Evolutionary conservation across 192 early-diverging fungal species (phyloP).

Genomic region (Cladochytrium replicatum): DNA sequence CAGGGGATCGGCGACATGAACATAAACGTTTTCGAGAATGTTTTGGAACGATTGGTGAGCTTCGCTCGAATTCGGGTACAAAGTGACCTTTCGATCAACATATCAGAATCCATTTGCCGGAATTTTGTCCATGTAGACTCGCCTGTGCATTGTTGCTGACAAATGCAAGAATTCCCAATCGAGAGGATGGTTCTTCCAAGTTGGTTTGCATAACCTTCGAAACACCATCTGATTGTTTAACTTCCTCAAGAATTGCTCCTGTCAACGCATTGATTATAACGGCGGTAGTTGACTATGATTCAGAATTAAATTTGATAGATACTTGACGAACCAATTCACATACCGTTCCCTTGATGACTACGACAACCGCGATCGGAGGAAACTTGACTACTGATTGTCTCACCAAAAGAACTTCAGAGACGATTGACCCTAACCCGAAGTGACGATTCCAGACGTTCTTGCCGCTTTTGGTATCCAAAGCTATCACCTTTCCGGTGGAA

Average conservation of each 20-base stretch:
- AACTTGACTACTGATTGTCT: constrained; percentile 53
- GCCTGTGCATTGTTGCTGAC: constrained; percentile 19
- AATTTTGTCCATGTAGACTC: too few relatives aligned
- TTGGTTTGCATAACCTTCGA: constrained; percentile 16
- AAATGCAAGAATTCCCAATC: constrained; percentile 16
- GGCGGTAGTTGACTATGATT: constrained; percentile 3
- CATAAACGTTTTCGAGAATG: too few relatives aligned
- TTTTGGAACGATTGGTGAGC: too few relatives aligned
- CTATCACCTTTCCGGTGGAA: constrained; percentile 68
- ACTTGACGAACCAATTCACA: constrained; percentile 2
- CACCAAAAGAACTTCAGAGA: constrained; percentile 38
- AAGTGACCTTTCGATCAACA: too few relatives aligned
- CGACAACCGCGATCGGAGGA: constrained; percentile 60
- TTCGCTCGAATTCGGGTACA: too few relatives aligned
- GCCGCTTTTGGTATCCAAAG: constrained; percentile 70
- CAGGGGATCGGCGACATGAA: too few relatives aligned
- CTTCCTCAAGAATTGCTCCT: not conserved
- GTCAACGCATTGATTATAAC: constrained; percentile 8
- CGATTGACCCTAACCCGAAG: constrained; percentile 31
- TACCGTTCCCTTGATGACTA: constrained; percentile 38
- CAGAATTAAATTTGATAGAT: too few relatives aligned
- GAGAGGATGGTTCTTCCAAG: constrained; percentile 17
- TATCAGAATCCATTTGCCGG: too few relatives aligned
- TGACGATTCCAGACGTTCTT: constrained; percentile 67
- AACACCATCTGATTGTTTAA: too few relatives aligned